These are phyloP conservation scores for Rhodamnia argentea DNA, from an alignment of 345 rosid genomes.

Conservation along the genomic window DNA sequence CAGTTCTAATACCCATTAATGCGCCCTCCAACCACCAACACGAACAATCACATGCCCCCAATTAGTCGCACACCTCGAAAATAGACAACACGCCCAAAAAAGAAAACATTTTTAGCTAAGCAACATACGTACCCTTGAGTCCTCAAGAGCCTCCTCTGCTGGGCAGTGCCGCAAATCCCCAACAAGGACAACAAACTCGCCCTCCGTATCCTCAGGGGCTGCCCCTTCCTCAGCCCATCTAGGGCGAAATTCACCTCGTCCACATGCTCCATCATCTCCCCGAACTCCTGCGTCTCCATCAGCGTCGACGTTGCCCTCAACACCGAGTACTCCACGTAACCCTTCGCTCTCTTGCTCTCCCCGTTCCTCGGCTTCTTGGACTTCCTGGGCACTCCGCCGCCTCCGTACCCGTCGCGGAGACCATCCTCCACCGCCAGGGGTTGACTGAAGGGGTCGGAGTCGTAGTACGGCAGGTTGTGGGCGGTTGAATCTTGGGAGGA, in stretches of 20 bases:
- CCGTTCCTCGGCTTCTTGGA: conserved; percentile 47
- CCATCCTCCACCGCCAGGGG: background rate
- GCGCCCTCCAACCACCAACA: background rate
- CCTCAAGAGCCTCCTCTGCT: conserved; percentile 74
- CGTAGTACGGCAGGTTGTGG: conserved; percentile 13
- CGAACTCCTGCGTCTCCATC: conserved; percentile 96
- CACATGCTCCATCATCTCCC: conserved; percentile 97
- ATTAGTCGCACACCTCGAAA: background rate
- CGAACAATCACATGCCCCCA: background rate
- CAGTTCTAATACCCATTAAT: background rate
- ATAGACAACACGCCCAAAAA: background rate
- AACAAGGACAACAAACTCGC: conserved; percentile 74
- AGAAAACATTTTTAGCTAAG: background rate
- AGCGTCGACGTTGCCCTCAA: conserved; percentile 51
- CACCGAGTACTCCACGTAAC: conserved; percentile 10
- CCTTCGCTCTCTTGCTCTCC: conserved; percentile 4
- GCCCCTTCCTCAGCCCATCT: conserved; percentile 80
- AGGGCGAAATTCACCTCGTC: conserved; percentile 96
- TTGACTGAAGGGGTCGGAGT: conserved; percentile 8
- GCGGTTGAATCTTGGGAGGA: conserved; percentile 38
- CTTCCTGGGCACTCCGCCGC: conserved; percentile 19
- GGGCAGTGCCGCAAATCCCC: conserved; percentile 60
- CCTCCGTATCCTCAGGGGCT: conserved; percentile 71
- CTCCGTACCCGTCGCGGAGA: background rate
- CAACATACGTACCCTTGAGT: conserved; percentile 45